Percentiles rank a stretch among this genome's conserved stretches.
phyloP scores from a whole-genome alignment of 2,329 filamentous ascomycete genomes.

The Colletotrichum lindemuthianum region DNA sequence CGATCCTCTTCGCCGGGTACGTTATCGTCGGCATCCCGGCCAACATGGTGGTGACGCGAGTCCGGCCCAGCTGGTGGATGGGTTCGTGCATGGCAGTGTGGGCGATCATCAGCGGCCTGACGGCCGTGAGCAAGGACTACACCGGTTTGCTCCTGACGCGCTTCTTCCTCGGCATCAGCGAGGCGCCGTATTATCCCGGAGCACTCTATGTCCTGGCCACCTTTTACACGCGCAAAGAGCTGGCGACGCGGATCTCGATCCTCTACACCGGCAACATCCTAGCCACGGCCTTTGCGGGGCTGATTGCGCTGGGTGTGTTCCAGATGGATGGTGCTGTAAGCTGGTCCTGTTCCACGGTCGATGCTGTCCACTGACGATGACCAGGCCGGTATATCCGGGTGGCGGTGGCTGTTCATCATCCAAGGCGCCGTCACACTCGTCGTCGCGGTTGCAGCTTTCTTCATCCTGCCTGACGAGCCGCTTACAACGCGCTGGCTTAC shows the following conservation, averaged over 20 bases:
- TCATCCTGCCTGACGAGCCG: slow-evolving; percentile 43
- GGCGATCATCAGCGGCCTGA: slow-evolving; percentile 43
- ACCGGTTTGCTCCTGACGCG: slow-evolving; percentile 40
- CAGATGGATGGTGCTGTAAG: slow-evolving; percentile 45
- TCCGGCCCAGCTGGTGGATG: slow-evolving; percentile 31
- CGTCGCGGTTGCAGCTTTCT: slow-evolving; percentile 28
- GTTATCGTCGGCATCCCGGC: slow-evolving; percentile 43
- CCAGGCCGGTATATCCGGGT: slow-evolving; percentile 57
- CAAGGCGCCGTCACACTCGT: slow-evolving; percentile 62
- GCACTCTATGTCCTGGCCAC: slow-evolving; percentile 42
- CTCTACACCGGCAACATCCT: slow-evolving; percentile 43
- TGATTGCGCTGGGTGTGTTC: slow-evolving; percentile 41
- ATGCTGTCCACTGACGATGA: not conserved
- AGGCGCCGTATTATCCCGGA: slow-evolving; percentile 44
- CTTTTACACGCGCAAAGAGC: slow-evolving; percentile 46
- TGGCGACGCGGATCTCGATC: slow-evolving; percentile 42
- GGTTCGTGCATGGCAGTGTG: slow-evolving; percentile 37
- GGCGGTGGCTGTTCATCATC: slow-evolving; percentile 87
- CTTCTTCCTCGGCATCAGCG: slow-evolving; percentile 37
- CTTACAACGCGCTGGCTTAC: slow-evolving; percentile 49
- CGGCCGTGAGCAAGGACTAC: slow-evolving; percentile 42
- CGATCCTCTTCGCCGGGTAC: slow-evolving; percentile 39
- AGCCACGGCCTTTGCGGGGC: slow-evolving; percentile 42
- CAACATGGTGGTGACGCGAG: slow-evolving; percentile 34
- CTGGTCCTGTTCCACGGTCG: accelerated